These are phyloP conservation scores for Gentiana dahurica DNA, from an alignment of 257 asterid genomes.

Conservation along the genomic window DNA sequence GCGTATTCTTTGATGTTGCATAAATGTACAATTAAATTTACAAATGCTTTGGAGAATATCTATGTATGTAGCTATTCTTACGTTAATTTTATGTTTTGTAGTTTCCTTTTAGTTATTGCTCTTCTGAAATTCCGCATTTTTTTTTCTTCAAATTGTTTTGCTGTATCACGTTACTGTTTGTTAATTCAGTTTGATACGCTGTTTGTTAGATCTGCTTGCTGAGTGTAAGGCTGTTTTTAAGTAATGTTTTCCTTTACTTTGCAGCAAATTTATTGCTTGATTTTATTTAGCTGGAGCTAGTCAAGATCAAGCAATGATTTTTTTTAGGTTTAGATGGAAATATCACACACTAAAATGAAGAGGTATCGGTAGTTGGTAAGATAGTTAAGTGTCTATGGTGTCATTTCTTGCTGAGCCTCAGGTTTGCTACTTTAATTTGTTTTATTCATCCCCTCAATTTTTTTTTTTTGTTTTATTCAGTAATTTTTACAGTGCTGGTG, in stretches of 20 bases:
- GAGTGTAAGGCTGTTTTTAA: neutral
- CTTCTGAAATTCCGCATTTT: no score
- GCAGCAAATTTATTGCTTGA: constrained; percentile 4
- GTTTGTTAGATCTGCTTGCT: constrained; percentile 43
- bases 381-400: constrained; percentile 23
- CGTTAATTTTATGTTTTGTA: no score
- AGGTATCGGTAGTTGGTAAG: constrained; percentile 43
- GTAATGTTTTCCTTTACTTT: constrained; percentile 9
- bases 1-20: no score
- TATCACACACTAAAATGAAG: constrained; percentile 31
- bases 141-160: no score
- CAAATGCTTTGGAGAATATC: no score
- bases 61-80: no score
- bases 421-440: constrained; percentile 8
- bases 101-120: no score
- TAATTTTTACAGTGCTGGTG: no score
- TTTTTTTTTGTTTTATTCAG: neutral
- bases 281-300: constrained; percentile 32
- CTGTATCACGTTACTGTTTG: no score
- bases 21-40: no score
- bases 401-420: constrained; percentile 26
- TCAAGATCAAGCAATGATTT: constrained; percentile 14
- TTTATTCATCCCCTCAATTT: neutral
- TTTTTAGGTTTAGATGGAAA: constrained; percentile 14
- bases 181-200: constrained; percentile 22